Percentiles rank a stretch among this genome's conserved stretches.
These are phyloP conservation scores for Pterula multifida DNA, from an alignment of 1,284 basidiomycete species.

Conservation along the genomic window DNA sequence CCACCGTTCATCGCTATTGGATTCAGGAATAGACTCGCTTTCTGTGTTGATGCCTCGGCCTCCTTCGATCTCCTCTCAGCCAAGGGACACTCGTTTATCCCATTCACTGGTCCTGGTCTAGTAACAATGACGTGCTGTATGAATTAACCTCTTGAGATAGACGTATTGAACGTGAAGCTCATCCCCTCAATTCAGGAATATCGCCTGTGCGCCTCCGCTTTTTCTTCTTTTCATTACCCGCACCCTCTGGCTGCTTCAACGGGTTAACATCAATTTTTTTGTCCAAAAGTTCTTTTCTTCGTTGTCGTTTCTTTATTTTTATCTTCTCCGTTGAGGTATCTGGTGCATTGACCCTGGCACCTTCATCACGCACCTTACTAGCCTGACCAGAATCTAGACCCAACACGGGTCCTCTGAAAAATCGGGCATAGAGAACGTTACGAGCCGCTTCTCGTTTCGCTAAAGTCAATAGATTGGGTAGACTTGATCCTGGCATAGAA, in stretches of 20 bases:
- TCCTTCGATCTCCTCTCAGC: too few relatives aligned
- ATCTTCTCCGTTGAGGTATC: background rate
- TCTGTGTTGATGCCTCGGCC: too few relatives aligned
- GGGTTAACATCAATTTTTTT: background rate
- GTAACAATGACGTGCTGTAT: too few relatives aligned
- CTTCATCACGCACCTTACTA: background rate
- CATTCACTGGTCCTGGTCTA: too few relatives aligned
- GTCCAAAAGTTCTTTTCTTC: conserved; percentile 5
- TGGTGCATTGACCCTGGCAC: background rate
- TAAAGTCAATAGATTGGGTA: conserved; percentile 38
- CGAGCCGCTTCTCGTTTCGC: conserved; percentile 74
- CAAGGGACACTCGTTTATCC: too few relatives aligned
- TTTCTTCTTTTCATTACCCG: background rate
- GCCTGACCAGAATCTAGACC: conserved; percentile 25
- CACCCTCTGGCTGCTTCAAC: background rate
- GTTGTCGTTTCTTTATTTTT: conserved; percentile 10
- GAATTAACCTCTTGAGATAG: too few relatives aligned
- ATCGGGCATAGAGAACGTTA: conserved; percentile 64
- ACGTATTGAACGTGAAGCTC: too few relatives aligned
- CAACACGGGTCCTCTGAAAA: conserved; percentile 65
- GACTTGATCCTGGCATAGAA: conserved; percentile 16
- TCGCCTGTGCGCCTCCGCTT: too few relatives aligned
- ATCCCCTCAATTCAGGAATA: too few relatives aligned
- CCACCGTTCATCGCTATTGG: too few relatives aligned
- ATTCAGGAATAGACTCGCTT: too few relatives aligned